Evolutionary conservation across 805 yeast genomes (phyloP).

Genomic region (Wickerhamiella spandovensis): DNA sequence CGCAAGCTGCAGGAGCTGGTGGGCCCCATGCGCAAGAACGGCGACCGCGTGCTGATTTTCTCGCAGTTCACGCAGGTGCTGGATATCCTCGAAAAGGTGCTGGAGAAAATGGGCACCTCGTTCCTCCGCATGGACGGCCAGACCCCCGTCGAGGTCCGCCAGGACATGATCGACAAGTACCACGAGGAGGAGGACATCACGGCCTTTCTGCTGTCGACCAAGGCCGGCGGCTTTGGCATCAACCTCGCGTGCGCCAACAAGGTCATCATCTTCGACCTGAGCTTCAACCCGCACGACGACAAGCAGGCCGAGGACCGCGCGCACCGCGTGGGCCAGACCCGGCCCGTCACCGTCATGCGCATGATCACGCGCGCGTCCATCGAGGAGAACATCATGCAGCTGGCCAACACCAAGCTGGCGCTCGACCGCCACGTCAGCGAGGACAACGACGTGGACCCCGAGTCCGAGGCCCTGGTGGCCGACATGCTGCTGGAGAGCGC

Average conservation of each 20-base stretch:
- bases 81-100: constrained; percentile 70
- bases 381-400: constrained; percentile 74
- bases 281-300: constrained; percentile 97
- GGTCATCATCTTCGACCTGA: constrained; percentile 83
- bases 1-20: constrained; percentile 41
- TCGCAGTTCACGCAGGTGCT: constrained; percentile 87
- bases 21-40: constrained; percentile 38
- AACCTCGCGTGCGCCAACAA: constrained; percentile 89
- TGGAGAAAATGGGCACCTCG: constrained; percentile 49
- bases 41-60: constrained; percentile 64
- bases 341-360: constrained; percentile 67
- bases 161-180: constrained; percentile 78
- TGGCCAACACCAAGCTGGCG: constrained; percentile 85
- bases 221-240: constrained; percentile 98
- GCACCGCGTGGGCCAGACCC: constrained; percentile 89
- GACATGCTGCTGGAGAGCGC: constrained; percentile 21
- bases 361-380: constrained; percentile 62
- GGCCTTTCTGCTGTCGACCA: constrained; percentile 78
- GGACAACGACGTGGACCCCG: constrained; percentile 25
- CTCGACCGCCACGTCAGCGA: constrained; percentile 44
- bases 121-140: constrained; percentile 86
- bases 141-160: constrained; percentile 87
- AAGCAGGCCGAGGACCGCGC: constrained; percentile 98
- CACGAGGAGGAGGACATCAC: constrained; percentile 73
- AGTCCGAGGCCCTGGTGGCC: constrained; percentile 27